Base-by-base conservation (phyloP, 352 stramenopile genomes). In the Globisporangium middletonii region DNA sequence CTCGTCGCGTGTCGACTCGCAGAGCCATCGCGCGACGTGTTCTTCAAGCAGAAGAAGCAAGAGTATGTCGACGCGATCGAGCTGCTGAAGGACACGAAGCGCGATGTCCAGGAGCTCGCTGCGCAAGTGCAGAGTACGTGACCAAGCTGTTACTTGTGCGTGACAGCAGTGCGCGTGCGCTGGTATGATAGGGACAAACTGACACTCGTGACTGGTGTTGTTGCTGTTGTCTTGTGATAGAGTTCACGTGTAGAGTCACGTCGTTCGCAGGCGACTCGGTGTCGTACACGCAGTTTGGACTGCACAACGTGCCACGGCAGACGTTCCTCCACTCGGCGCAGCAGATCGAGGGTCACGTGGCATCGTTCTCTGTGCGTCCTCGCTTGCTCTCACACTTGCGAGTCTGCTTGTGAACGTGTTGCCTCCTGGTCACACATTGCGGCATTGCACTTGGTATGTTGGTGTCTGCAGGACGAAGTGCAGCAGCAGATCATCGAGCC, bases 1-100 rank as follows among this genome's bases (percentile, higher is more conserved):
- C 71, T 89, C 16, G 73, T 92, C 37, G 67, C 61, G 2, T 76
- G 70, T 33, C 77, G 55, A 1, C 57, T 92, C 4, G 64, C 75
- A 7, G 69, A 83, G 38, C 68, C 69, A 13, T 79, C 81, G 12
- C 71, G 63, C 59, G 81, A 92, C 56, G 33, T 72, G 30, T 72
- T 69, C 46, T 88, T 85, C 61, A 67, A 68, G 30, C 68, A 79
- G 37, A 77, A 73, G 23, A 66, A 75, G 53, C 53, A 51, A 44
- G 73, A 73, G 49, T 84, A 76, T 54, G 64, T 55, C 15, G 46
- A 53, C 6, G 67, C 55, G 30, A 79, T 86, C 51, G 65, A 83
- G 27, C 70, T 73, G 4, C 64, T 92, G 7, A 46, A 57, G 41
- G 61, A 66, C 3, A 75, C 78, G 33, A 72, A 73, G 13, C 64